Conservation (phyloP, 1,284 basidiomycete species). For the Ganoderma lingzhi region DNA sequence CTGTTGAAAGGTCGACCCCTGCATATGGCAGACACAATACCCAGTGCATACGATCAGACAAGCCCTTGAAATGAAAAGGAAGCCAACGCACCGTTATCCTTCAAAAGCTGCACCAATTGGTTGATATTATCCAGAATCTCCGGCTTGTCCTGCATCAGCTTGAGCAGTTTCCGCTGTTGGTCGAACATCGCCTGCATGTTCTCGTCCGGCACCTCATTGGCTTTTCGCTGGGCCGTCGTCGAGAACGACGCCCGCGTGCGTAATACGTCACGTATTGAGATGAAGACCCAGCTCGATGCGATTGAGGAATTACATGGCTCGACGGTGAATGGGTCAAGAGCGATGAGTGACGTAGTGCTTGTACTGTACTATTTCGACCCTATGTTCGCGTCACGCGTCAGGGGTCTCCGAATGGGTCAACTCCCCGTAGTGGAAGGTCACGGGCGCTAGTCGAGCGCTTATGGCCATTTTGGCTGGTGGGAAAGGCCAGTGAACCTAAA, state of each 20-base stretch:
- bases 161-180: slow-evolving; percentile 56
- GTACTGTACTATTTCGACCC: too few species aligned
- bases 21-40: background rate
- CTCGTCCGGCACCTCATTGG: slow-evolving; percentile 43
- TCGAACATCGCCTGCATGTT: slow-evolving; percentile 45
- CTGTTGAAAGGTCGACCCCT: slow-evolving; percentile 57
- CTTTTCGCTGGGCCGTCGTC: slow-evolving; percentile 29
- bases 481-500: too few species aligned
- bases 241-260: slow-evolving; percentile 29
- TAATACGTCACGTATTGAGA: slow-evolving; percentile 21
- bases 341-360: slow-evolving; percentile 25
- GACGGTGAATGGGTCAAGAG: slow-evolving; percentile 9
- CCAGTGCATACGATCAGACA: background rate
- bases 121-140: slow-evolving; percentile 58
- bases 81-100: slow-evolving; percentile 55
- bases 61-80: background rate
- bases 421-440: too few species aligned
- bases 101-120: slow-evolving; percentile 54
- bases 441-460: too few species aligned
- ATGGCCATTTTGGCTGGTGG: too few species aligned
- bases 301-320: slow-evolving; percentile 1
- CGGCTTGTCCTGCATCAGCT: slow-evolving; percentile 59
- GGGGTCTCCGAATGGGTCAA: too few species aligned
- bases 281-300: slow-evolving; percentile 6
- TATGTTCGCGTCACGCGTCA: too few species aligned